Conservation (phyloP, 345 rosid species). For the Aethionema arabicum region DNA sequence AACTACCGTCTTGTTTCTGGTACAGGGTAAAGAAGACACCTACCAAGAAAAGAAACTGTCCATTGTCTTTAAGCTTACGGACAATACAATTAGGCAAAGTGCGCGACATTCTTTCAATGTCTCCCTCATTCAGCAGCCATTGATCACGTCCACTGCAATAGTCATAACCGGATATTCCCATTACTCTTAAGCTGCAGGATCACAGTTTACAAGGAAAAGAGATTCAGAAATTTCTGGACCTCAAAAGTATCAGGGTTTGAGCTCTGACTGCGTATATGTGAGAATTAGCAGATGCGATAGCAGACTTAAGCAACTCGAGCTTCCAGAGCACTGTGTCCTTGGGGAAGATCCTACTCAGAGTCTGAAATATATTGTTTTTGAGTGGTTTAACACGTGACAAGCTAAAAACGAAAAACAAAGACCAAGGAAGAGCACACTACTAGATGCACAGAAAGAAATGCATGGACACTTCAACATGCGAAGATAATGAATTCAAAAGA, state of each 20-base stretch:
- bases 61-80: constrained; percentile 50
- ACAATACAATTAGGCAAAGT: constrained; percentile 47
- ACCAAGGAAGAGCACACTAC: background rate
- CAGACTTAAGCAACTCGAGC: constrained; percentile 53
- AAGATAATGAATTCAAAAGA: background rate
- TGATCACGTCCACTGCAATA: constrained; percentile 66
- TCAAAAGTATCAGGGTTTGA: constrained; percentile 54
- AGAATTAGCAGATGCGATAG: constrained; percentile 53
- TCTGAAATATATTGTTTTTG: constrained; percentile 40
- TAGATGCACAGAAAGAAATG: background rate
- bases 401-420: too few relatives aligned
- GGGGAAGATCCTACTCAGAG: constrained; percentile 49
- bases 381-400: background rate
- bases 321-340: constrained; percentile 78
- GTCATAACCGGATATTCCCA: constrained; percentile 13
- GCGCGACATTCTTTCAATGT: constrained; percentile 48
- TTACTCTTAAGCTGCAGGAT: constrained; percentile 1
- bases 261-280: constrained; percentile 58
- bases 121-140: constrained; percentile 58
- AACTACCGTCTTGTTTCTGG: background rate
- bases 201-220: constrained; percentile 9
- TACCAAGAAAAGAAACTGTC: constrained; percentile 87
- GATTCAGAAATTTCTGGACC: constrained; percentile 32
- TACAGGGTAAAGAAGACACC: constrained; percentile 27
- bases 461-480: background rate